These are phyloP conservation scores for Talaromyces sp. DNA, from an alignment of 2,329 filamentous ascomycete genomes.

Conservation along the genomic window DNA sequence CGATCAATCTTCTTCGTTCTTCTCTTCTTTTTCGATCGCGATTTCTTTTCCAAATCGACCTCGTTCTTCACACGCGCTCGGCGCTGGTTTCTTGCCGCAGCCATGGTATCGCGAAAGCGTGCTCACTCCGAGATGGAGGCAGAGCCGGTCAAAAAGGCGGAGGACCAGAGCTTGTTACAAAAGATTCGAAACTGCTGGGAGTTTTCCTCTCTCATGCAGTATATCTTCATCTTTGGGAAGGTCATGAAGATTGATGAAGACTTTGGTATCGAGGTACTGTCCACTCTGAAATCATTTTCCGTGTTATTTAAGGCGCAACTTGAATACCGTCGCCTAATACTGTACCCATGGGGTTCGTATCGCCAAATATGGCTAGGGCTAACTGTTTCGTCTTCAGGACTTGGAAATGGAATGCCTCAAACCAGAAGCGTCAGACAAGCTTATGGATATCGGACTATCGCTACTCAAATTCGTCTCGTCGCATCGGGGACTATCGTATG, in stretches of 20 bases:
- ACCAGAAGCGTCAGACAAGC: slow-evolving; percentile 63
- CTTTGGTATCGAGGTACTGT: slow-evolving; percentile 80
- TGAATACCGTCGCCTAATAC: background rate
- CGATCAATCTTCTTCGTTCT: slow-evolving; percentile 8
- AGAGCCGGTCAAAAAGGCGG: slow-evolving; percentile 16
- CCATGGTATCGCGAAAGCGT: slow-evolving; percentile 54
- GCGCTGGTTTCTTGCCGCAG: slow-evolving; percentile 23
- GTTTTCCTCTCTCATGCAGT: slow-evolving; percentile 90
- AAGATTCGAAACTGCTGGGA: slow-evolving; percentile 89
- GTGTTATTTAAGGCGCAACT: background rate
- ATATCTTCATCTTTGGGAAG: slow-evolving; percentile 85
- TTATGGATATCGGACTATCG: slow-evolving; percentile 77
- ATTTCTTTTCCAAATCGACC: slow-evolving; percentile 4
- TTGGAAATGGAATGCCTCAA: slow-evolving; percentile 85
- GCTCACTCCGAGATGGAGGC: slow-evolving; percentile 52
- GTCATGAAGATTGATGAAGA: slow-evolving; percentile 85
- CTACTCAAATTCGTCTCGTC: slow-evolving; percentile 92
- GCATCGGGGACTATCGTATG: slow-evolving; percentile 85
- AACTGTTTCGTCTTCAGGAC: slow-evolving; percentile 54
- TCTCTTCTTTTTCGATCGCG: slow-evolving; percentile 10
- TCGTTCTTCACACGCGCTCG: slow-evolving; percentile 5
- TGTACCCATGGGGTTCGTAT: background rate
- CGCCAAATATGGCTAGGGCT: background rate
- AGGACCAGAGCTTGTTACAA: slow-evolving; percentile 50
- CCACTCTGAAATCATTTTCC: background rate